phyloP scores from a whole-genome alignment of 768 basidiomycete genomes.

The Amanita pallidorosea region DNA sequence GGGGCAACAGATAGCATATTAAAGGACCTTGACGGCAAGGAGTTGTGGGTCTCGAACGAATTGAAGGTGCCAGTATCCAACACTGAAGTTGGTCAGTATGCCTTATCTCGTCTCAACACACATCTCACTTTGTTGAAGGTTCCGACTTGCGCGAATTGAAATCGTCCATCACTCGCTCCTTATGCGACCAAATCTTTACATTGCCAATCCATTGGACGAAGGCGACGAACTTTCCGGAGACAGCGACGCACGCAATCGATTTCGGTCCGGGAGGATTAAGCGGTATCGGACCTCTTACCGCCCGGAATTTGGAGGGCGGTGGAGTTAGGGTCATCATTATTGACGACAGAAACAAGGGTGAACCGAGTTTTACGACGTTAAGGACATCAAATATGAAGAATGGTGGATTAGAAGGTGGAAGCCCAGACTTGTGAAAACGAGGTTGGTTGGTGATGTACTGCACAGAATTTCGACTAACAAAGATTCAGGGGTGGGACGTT shows the following conservation, averaged over 20 bases:
- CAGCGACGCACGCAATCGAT: conserved; percentile 90
- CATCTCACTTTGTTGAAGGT: conserved; percentile 35
- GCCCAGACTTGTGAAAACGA: conserved; percentile 80
- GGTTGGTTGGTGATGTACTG: conserved; percentile 34
- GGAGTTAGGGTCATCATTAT: conserved; percentile 85
- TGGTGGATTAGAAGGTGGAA: conserved; percentile 90
- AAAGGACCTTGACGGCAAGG: conserved; percentile 62
- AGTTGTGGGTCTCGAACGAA: conserved; percentile 62
- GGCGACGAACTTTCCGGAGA: conserved; percentile 84
- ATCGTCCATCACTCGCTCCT: conserved; percentile 73
- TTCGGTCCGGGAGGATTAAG: conserved; percentile 93
- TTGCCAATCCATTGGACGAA: conserved; percentile 91
- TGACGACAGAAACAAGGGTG: conserved; percentile 85
- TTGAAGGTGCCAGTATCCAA: conserved; percentile 81
- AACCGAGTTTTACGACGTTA: conserved; percentile 70
- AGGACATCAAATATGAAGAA: conserved; percentile 61
- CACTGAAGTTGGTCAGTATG: conserved; percentile 76
- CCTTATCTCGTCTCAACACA: conserved; percentile 2
- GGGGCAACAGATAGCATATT: conserved; percentile 69
- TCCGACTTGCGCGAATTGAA: conserved; percentile 65
- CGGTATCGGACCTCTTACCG: conserved; percentile 87
- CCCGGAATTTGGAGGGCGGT: conserved; percentile 84
- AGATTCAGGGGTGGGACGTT: conserved; percentile 74
- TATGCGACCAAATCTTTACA: conserved; percentile 92
- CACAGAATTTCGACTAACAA: conserved; percentile 5